Base-by-base conservation (phyloP, 2,329 filamentous ascomycete genomes). In the Trichoderma harzianum region DNA sequence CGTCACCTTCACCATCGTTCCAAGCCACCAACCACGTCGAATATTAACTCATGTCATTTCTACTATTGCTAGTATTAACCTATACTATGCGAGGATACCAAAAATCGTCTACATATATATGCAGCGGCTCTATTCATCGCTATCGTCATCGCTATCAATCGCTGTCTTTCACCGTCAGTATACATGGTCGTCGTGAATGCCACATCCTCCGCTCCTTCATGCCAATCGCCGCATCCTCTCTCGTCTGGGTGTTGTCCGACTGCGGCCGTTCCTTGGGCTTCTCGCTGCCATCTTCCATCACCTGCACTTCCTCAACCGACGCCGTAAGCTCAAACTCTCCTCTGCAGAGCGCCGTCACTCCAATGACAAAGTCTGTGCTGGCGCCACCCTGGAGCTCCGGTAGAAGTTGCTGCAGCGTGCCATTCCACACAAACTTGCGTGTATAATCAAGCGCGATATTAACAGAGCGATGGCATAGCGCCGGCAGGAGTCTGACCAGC, bases 301-400 rank as follows among this genome's bases (percentile, higher is more conserved):
- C 78, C 73, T 86, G 86, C 3, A 92, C 89, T 83, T 98, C 95
- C 81, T 98, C 95, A 0, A 97, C 89, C 14, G 89, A 91, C 6
- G 91, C 94, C 28, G 89, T 89, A 26, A 97, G 86, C 80, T 97
- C 94, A 79, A 95, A 97, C 74, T 93, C 90, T 18, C 95, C 95
- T 58, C 90, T 87, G 75, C 92, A 94, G 39, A 97, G 87, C 36
- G 91, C 88, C 55, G 93, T 93, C 57, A 95, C 86, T 5, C 92
- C 92, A 5, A 97, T 81, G 1, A 86, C 85, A 26, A 93, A 84
- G 73, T 91, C 87, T 0, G 86, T 84, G n/a, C 82, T 87, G 58
- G 87, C 84, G 5, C 89, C 87, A 0, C 90, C 88, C 7, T 82
- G 80, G 1, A 97, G 79, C 7, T 88, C 78, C 0, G 92, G 90